Evolutionary conservation across 352 stramenopile species (phyloP).

Genomic region (Stramenopiles sp.): DNA sequence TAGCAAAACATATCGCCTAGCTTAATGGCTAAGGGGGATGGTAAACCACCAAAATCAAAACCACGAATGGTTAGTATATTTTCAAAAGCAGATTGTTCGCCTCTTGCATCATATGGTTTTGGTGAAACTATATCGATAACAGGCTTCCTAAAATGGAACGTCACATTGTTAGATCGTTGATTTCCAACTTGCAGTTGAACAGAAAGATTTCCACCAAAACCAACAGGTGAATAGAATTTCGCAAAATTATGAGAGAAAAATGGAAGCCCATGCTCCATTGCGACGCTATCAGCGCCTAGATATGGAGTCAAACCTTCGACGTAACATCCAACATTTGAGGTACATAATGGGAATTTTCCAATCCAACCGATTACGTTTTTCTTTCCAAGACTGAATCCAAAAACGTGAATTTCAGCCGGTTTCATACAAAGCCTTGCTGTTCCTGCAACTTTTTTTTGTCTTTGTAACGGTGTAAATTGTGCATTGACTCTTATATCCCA

Average conservation of each 20-base stretch:
- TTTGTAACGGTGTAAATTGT: not conserved
- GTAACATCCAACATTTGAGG: not conserved
- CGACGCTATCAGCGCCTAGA: slow-evolving; percentile 5
- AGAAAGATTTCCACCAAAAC: slow-evolving; percentile 10
- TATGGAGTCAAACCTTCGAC: slow-evolving; percentile 2
- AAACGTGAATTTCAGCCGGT: not conserved
- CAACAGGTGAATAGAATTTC: slow-evolving; percentile 1
- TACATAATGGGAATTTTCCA: slow-evolving; percentile 7
- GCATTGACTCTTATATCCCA: not conserved
- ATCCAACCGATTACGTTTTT: not conserved
- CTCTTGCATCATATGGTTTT: slow-evolving; percentile 8
- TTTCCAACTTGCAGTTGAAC: not conserved
- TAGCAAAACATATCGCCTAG: not conserved
- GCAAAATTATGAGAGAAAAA: slow-evolving; percentile 5
- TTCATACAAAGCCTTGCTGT: not conserved
- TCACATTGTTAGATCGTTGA: not conserved
- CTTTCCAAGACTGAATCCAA: slow-evolving; percentile 7
- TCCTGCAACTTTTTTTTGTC: not conserved
- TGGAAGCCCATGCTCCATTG: not conserved
- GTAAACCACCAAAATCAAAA: slow-evolving; percentile 5
- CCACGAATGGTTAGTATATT: not conserved
- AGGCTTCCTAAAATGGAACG: not conserved
- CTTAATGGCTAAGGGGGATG: not conserved
- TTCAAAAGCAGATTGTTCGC: not conserved
- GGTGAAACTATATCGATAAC: not conserved